A percentile compares a stretch with the other conserved stretches of the same genome.
phyloP scores from a whole-genome alignment of 1,284 basidiomycete species.

The Takashimella koratensis region DNA sequence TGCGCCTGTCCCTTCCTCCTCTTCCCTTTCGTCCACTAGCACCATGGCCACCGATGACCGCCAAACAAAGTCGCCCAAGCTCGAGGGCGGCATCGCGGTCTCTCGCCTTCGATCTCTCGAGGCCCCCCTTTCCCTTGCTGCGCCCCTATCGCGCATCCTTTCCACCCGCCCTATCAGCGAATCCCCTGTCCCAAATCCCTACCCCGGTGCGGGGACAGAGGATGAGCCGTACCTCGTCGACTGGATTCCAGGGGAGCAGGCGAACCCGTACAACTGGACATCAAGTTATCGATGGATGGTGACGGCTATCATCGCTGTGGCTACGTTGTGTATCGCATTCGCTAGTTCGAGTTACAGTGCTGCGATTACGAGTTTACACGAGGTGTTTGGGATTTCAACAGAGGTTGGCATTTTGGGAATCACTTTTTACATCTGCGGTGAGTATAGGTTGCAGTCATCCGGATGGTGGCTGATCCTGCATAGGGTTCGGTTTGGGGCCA shows the following conservation, averaged over 20 bases:
- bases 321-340: conserved; percentile 62
- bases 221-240: conserved; percentile 34
- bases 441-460: conserved; percentile 5
- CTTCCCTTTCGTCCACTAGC: neutral
- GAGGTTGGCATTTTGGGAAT: conserved; percentile 61
- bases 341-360: conserved; percentile 58
- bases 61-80: neutral
- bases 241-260: conserved; percentile 56
- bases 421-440: conserved; percentile 28
- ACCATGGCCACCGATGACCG: neutral
- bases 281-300: conserved; percentile 50
- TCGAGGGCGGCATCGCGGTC: conserved; percentile 4
- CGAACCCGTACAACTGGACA: conserved; percentile 64
- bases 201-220: conserved; percentile 25
- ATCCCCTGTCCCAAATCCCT: conserved; percentile 9
- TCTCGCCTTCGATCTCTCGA: conserved; percentile 10
- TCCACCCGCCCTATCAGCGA: neutral
- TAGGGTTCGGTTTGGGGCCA: conserved; percentile 53
- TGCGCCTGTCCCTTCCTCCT: conserved; percentile 1
- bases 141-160: conserved; percentile 11
- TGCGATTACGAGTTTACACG: conserved; percentile 54
- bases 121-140: conserved; percentile 53
- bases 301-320: conserved; percentile 43
- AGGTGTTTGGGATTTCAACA: conserved; percentile 53
- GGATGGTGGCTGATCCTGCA: conserved; percentile 16